phyloP scores from a whole-genome alignment of 768 basidiomycete species.

The Auricularia heimuer region DNA sequence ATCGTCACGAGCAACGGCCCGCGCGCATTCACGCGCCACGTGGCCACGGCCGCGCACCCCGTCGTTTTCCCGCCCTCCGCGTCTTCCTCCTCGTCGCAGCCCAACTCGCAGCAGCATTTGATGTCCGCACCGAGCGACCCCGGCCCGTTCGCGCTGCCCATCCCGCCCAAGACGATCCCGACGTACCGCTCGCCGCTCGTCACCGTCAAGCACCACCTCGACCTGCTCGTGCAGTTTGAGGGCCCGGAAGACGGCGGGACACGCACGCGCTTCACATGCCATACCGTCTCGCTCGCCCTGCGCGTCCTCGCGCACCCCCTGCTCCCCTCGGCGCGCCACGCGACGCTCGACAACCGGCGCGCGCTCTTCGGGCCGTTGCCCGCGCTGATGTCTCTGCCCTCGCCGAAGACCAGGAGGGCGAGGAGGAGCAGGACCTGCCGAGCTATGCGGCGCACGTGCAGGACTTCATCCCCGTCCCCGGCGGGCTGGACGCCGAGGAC shows the following conservation, averaged over 20 bases:
- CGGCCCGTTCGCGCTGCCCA: not conserved
- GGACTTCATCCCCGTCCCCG: conserved; percentile 30
- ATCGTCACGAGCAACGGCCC: not conserved
- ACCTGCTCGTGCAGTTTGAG: not conserved
- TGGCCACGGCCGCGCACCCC: not conserved
- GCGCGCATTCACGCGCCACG: not conserved
- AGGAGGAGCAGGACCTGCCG: conserved; percentile 43
- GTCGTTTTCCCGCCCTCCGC: not conserved
- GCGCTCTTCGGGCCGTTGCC: conserved; percentile 36
- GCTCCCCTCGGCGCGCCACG: conserved; percentile 61
- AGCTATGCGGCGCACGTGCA: conserved; percentile 84
- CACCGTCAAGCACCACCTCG: not conserved
- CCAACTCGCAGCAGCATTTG: not conserved
- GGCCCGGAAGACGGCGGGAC: not conserved
- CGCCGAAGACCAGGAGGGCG: conserved; percentile 49
- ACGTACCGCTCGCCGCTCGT: not conserved
- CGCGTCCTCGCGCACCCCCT: conserved; percentile 69
- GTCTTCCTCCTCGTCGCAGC: not conserved
- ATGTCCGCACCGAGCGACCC: not conserved
- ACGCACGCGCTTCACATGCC: not conserved
- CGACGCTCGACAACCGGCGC: conserved; percentile 64
- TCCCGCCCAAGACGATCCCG: not conserved
- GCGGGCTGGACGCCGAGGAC: not conserved
- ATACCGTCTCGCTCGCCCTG: conserved; percentile 57
- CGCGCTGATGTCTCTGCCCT: conserved; percentile 20